phyloP scores from a whole-genome alignment of 2,329 filamentous ascomycete species.

The Hypoxylon rubiginosum region DNA sequence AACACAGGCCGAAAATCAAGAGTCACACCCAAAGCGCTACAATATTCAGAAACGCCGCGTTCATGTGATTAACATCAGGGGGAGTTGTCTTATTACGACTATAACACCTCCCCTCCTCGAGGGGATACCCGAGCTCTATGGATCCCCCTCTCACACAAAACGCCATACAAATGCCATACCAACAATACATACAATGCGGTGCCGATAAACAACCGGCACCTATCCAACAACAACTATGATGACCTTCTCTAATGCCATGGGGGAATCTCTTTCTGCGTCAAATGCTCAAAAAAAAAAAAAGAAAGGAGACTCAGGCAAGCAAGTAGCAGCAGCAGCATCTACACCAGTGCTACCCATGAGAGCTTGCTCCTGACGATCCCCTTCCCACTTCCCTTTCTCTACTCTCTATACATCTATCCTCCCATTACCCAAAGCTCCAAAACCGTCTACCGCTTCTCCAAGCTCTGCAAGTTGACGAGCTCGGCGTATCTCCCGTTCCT shows the following conservation, averaged over 20 bases:
- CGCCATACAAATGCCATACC: conserved; percentile 1
- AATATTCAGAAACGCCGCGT: neutral
- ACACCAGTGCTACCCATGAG: too few species aligned
- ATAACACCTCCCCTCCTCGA: neutral
- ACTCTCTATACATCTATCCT: neutral
- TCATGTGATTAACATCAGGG: neutral
- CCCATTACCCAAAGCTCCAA: neutral
- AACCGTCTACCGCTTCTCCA: conserved; percentile 66
- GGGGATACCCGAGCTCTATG: neutral
- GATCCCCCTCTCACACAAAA: neutral
- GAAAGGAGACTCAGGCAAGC: neutral
- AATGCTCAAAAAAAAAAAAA: neutral
- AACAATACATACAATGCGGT: neutral
- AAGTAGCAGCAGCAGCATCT: neutral
- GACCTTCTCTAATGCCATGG: neutral
- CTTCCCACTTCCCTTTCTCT: neutral
- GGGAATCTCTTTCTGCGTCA: neutral
- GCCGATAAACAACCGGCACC: neutral
- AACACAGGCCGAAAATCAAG: too few species aligned
- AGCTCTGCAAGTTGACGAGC: conserved; percentile 82
- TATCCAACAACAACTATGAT: neutral
- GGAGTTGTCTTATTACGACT: neutral
- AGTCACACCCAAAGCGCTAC: too few species aligned
- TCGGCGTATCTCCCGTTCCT: conserved; percentile 81
- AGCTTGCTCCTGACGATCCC: neutral